phyloP scores from a whole-genome alignment of 2,329 filamentous ascomycete species.

The Colletotrichum sp. region DNA sequence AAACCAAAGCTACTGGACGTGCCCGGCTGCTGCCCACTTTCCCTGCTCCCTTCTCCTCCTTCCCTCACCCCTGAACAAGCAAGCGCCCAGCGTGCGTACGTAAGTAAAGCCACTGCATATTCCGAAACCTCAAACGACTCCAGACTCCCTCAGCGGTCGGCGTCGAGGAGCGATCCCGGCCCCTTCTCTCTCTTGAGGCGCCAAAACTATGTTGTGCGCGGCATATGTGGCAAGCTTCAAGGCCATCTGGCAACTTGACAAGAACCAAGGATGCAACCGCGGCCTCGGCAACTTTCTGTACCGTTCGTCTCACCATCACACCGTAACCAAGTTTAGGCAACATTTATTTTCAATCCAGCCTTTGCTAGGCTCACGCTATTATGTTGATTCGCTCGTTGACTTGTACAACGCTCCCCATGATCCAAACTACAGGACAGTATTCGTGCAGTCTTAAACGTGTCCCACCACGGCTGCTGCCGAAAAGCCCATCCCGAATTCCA shows the following conservation, averaged over 20 bases:
- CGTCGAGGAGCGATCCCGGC: background rate
- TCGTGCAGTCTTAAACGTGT: background rate
- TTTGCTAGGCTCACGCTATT: background rate
- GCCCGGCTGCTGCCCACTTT: background rate
- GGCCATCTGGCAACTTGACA: background rate
- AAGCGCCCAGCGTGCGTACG: background rate
- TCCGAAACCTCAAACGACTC: background rate
- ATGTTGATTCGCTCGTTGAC: background rate
- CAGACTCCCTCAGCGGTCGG: background rate
- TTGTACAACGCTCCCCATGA: background rate
- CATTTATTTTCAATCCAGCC: background rate
- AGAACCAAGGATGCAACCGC: background rate
- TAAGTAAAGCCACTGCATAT: background rate
- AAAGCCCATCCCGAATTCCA: background rate
- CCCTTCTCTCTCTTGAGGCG: background rate
- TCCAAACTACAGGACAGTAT: background rate
- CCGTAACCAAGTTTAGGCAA: background rate
- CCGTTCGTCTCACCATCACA: background rate
- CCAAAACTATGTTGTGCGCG: background rate
- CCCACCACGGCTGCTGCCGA: background rate
- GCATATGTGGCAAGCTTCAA: background rate
- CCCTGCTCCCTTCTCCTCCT: background rate
- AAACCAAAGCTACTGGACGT: background rate
- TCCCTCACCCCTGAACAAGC: background rate
- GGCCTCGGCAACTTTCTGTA: background rate